Evolutionary conservation across 192 early-diverging fungal genomes (phyloP).

Genomic region (Coemansia sp.): DNA sequence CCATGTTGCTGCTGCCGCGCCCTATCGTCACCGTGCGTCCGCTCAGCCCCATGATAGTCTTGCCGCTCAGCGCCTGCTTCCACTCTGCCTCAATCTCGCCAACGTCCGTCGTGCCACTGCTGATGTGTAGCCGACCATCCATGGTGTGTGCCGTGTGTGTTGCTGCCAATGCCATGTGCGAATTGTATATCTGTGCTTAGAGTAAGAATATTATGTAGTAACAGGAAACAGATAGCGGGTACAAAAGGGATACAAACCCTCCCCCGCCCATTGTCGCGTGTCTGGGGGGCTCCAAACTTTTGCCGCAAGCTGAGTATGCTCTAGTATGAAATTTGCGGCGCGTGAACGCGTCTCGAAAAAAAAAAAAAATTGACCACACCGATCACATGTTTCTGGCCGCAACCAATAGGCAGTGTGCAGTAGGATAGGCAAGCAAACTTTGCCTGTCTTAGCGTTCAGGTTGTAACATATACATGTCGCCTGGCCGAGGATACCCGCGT

Average conservation of each 20-base stretch:
- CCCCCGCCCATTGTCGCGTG: neutral
- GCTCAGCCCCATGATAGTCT: constrained; percentile 37
- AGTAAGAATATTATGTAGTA: neutral
- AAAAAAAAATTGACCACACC: neutral
- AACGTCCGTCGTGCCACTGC: neutral
- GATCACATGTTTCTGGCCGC: neutral
- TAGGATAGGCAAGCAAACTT: neutral
- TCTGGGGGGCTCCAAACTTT: neutral
- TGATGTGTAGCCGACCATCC: neutral
- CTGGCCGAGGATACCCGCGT: neutral
- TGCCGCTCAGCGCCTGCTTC: constrained; percentile 34
- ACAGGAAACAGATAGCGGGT: neutral
- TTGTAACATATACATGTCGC: neutral
- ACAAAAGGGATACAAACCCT: neutral
- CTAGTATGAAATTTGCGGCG: neutral
- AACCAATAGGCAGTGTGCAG: neutral
- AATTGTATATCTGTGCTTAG: neutral
- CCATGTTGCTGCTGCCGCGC: constrained; percentile 45
- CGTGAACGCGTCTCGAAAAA: neutral
- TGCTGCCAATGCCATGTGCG: constrained; percentile 4
- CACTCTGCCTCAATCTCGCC: constrained; percentile 16
- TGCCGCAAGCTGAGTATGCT: neutral
- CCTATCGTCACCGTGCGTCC: constrained; percentile 42
- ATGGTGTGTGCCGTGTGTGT: neutral
- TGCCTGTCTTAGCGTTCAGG: neutral